Percentiles rank a stretch among this genome's conserved stretches.
Evolutionary conservation across 306 rosid genomes (phyloP).

Genomic region (Myrica gale): DNA sequence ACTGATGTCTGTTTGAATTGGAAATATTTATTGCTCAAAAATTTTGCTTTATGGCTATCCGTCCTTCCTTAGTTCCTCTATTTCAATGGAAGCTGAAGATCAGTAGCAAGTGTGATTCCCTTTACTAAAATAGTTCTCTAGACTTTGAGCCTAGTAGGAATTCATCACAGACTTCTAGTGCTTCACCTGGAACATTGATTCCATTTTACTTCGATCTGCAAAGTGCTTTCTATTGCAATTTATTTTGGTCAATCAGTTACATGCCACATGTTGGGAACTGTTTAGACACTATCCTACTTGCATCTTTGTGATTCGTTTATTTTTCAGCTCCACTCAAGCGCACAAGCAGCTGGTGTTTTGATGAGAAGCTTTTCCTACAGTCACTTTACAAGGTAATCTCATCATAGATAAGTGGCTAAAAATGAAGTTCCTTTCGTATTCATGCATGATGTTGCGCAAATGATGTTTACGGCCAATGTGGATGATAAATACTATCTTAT

Average conservation of each 20-base stretch:
- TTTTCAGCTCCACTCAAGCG: slow-evolving; percentile 61
- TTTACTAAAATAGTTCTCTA: slow-evolving; percentile 6
- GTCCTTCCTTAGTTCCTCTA: slow-evolving; percentile 1
- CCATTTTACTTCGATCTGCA: neutral
- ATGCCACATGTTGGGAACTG: neutral
- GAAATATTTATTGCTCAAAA: neutral
- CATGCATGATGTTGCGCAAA: neutral
- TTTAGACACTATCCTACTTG: slow-evolving; percentile 25
- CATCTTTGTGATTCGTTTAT: slow-evolving; percentile 14
- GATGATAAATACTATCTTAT: neutral
- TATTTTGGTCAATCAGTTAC: neutral
- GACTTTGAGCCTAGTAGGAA: slow-evolving; percentile 6
- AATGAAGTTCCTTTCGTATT: slow-evolving; percentile 13
- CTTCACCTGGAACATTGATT: neutral
- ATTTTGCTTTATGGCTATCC: neutral
- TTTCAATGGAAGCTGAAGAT: neutral
- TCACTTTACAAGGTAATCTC: slow-evolving; percentile 83
- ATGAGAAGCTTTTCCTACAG: slow-evolving; percentile 77
- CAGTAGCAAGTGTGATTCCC: neutral
- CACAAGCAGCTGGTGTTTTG: slow-evolving; percentile 66
- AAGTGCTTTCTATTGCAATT: neutral
- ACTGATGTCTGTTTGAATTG: neutral
- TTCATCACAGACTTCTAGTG: slow-evolving; percentile 3
- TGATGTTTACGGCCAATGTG: neutral
- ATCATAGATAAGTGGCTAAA: slow-evolving; percentile 2